Base-by-base conservation (phyloP, 2,329 filamentous ascomycete species). In the Zasmidium citrigriseum region DNA sequence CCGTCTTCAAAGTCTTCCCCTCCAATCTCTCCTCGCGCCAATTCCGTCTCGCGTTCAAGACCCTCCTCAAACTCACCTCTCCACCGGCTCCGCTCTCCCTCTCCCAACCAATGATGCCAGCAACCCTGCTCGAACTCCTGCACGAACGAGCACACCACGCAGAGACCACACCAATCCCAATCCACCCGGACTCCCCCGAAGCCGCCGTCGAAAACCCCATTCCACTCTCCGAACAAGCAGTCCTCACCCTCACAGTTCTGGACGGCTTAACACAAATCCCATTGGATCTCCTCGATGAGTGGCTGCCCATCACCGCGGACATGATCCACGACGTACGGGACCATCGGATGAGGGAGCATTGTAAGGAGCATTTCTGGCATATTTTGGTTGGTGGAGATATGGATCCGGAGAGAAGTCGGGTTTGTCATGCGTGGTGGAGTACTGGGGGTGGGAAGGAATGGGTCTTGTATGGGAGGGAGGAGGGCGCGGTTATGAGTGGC, bases 391-490 rank as follows among this genome's bases (percentile, higher is more conserved):
- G 62, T 66, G 91, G 91, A 2, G 91, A 96, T 76, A 89, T 96
- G 86, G 92, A 96, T 74, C 88, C 96, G 22, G 90, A 96, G 71
- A 83, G 91, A 59, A 88, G 90, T 5, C 85, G 88, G 44, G 82
- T 89, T 27, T 91, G 89, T 50, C 89, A 96, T 18, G 85, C 86
- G 1, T 97, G 93, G 93, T 96, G 93, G 93, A 89, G 86, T 76
- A 76, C 85, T 72, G 72, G 83, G 58, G 84, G 85, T 3, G 86
- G 86, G 0, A 76, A 83, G 49, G 84, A 87, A 58, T 73, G 79
- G 65, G 77, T 86, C 4, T 63, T 86, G 1, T 82, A 76, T 69
- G 83, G 78, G 61, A 73, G 50, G 18, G 67, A 73, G 23, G 56
- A 74, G 12, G 70, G 72, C 24, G 59, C 60, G n/a, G 52, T 67